phyloP scores from a whole-genome alignment of 2,329 filamentous ascomycete genomes.

The Cladorrhinum sp. region DNA sequence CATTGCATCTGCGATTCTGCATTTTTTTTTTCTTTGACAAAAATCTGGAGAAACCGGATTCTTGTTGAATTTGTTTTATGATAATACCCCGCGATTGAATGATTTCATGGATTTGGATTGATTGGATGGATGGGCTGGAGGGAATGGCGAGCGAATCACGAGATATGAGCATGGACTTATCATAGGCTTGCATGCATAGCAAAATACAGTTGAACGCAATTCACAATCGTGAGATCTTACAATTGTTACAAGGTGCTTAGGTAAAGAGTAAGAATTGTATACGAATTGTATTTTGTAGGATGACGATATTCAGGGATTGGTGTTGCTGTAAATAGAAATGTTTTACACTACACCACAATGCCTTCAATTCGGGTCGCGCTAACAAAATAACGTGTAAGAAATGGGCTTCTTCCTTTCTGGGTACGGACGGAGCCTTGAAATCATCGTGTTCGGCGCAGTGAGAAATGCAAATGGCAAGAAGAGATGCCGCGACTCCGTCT shows the following conservation, averaged over 20 bases:
- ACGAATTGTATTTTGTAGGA: too few relatives aligned
- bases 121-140: background rate
- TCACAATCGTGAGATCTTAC: too few relatives aligned
- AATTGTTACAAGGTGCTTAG: background rate
- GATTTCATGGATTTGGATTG: background rate
- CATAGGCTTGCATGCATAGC: background rate
- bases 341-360: too few relatives aligned
- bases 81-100: slow-evolving; percentile 4
- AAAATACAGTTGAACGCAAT: background rate
- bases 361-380: background rate
- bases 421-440: too few relatives aligned
- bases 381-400: background rate
- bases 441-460: too few relatives aligned
- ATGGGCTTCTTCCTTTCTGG: background rate
- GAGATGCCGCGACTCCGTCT: slow-evolving; percentile 3
- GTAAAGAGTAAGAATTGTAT: background rate
- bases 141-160: slow-evolving; percentile 4
- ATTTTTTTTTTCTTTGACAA: slow-evolving; percentile 1
- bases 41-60: background rate
- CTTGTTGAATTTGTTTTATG: background rate
- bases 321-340: slow-evolving; percentile 4
- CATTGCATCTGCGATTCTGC: background rate
- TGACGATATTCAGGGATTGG: slow-evolving; percentile 1
- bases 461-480: background rate
- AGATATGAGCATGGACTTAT: background rate